Conservation (phyloP, 148 eudicot species). For the Fagopyrum tataricum region DNA sequence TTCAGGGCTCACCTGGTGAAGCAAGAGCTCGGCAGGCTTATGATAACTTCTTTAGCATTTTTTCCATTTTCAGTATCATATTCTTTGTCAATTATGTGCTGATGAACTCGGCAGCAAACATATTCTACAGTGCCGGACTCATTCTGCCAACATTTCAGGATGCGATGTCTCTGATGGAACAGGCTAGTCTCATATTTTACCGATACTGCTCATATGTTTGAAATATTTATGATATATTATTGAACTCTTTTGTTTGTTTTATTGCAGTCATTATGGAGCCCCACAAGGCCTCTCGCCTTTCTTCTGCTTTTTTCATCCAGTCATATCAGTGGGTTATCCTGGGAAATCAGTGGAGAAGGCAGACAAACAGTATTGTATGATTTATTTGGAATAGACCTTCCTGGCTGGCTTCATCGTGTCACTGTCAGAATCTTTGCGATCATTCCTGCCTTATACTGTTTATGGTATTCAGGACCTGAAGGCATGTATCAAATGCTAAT, state of each 20-base stretch:
- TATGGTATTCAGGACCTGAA: conserved; percentile 81
- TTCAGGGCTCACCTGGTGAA: conserved; percentile 32
- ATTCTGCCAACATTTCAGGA: conserved; percentile 73
- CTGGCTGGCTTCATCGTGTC: conserved; percentile 88
- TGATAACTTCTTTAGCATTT: conserved; percentile 56
- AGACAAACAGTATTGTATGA: conserved; percentile 54
- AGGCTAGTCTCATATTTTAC: conserved; percentile 33
- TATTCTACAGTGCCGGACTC: conserved; percentile 63
- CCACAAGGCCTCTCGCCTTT: conserved; percentile 42
- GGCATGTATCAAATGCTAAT: conserved; percentile 76
- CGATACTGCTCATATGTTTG: not conserved
- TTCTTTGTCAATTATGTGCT: conserved; percentile 70
- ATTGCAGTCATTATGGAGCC: conserved; percentile 64
- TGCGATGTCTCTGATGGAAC: conserved; percentile 68
- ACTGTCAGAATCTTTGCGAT: conserved; percentile 68
- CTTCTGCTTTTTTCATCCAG: conserved; percentile 60
- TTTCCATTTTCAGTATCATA: conserved; percentile 68
- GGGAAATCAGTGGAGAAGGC: conserved; percentile 59
- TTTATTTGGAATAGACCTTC: conserved; percentile 65
- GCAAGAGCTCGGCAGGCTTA: conserved; percentile 48
- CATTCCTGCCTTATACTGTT: conserved; percentile 59
- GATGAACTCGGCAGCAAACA: conserved; percentile 69
- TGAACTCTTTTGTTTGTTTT: not conserved
- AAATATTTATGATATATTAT: not conserved
- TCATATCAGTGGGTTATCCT: conserved; percentile 62